These are phyloP conservation scores for Botrytis hyacinthi DNA, from an alignment of 2,329 filamentous ascomycete species.

Conservation along the genomic window DNA sequence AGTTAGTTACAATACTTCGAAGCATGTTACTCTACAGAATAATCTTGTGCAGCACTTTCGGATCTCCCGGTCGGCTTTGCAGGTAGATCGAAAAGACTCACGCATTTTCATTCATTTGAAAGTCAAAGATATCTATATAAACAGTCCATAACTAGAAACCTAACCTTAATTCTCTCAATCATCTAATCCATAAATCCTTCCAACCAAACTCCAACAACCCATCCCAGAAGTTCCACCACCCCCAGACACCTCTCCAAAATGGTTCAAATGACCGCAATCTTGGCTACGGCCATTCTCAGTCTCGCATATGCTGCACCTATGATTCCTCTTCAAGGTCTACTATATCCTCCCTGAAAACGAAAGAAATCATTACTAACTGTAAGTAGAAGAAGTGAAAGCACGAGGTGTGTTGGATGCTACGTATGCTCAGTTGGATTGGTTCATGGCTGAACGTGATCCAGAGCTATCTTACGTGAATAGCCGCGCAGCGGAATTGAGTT, in stretches of 20 bases:
- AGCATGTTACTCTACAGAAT: background rate
- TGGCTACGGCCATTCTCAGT: background rate
- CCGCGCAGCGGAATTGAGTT: background rate
- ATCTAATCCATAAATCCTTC: background rate
- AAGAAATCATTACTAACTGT: background rate
- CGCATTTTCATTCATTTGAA: background rate
- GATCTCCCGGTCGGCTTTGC: background rate
- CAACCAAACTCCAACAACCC: background rate
- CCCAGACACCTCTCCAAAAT: background rate
- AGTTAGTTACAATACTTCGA: background rate
- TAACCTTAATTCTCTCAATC: background rate
- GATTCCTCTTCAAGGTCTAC: background rate
- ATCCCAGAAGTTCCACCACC: background rate
- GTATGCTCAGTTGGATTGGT: background rate
- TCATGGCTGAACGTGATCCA: conserved; percentile 1
- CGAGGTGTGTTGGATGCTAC: conserved; percentile 1
- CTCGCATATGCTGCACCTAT: background rate
- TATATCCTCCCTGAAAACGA: background rate
- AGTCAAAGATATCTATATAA: background rate
- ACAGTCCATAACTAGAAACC: background rate
- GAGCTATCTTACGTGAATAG: conserved; percentile 11
- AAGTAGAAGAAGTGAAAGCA: background rate
- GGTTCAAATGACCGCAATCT: background rate
- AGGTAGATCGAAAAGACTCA: background rate
- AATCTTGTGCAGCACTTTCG: background rate